phyloP scores from a whole-genome alignment of 108 stramenopile genomes.

The Pseudonitzschia multistriata region DNA sequence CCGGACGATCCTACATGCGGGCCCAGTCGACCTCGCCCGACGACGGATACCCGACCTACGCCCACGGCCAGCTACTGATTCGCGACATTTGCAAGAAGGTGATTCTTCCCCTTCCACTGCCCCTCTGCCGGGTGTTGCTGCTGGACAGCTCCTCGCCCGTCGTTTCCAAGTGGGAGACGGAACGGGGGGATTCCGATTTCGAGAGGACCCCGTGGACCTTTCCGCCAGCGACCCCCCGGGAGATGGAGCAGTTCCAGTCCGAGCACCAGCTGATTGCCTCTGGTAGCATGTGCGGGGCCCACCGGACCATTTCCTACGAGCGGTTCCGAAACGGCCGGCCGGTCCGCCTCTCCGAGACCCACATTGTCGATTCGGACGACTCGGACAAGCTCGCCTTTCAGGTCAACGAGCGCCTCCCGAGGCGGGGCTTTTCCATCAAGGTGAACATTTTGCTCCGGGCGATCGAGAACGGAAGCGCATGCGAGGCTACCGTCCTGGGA shows the following conservation, averaged over 20 bases:
- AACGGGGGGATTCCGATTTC: conserved; percentile 66
- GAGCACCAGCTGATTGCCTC: conserved; percentile 75
- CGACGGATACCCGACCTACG: conserved; percentile 60
- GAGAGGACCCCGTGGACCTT: conserved; percentile 71
- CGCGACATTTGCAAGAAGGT: conserved; percentile 63
- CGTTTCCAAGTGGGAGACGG: conserved; percentile 71
- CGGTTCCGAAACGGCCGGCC: conserved; percentile 55
- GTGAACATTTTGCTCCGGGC: conserved; percentile 57
- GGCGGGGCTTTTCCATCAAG: conserved; percentile 80
- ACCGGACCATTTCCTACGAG: conserved; percentile 65
- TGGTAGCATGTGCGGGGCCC: conserved; percentile 72
- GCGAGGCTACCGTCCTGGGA: conserved; percentile 59
- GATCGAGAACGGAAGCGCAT: conserved; percentile 40
- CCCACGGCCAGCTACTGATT: conserved; percentile 63
- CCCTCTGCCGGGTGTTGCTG: conserved; percentile 68
- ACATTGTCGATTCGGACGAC: conserved; percentile 74
- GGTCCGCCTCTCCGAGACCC: conserved; percentile 63
- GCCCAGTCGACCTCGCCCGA: conserved; percentile 43
- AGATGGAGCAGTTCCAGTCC: conserved; percentile 58
- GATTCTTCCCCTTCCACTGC: conserved; percentile 59
- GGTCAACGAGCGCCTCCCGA: conserved; percentile 63
- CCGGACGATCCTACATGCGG: conserved; percentile 52
- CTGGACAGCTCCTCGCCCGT: conserved; percentile 79
- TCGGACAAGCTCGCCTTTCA: conserved; percentile 52
- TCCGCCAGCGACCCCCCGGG: conserved; percentile 68